Conservation (phyloP, 441 rosid genomes). For the Aleurites moluccanus region DNA sequence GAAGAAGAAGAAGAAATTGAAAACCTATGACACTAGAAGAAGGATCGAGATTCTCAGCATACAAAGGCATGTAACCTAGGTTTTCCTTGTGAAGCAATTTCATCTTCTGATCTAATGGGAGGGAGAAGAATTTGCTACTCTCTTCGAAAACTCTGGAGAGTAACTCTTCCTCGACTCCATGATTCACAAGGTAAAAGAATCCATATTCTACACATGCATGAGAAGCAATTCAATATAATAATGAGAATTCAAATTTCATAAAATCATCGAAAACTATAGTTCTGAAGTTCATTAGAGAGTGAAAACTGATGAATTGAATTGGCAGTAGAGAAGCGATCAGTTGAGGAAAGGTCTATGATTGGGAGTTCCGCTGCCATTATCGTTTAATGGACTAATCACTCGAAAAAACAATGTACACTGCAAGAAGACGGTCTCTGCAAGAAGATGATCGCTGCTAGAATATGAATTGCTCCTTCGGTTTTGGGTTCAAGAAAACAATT, state of each 20-base stretch:
- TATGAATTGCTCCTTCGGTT: neutral
- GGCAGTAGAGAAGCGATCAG: conserved; percentile 49
- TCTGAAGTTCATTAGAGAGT: neutral
- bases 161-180: conserved; percentile 59
- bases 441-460: neutral
- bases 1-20: neutral
- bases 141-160: conserved; percentile 38
- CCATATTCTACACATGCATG: conserved; percentile 81
- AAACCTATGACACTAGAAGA: conserved; percentile 51
- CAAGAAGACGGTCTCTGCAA: neutral
- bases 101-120: conserved; percentile 57
- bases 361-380: conserved; percentile 42
- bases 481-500: no score
- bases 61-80: conserved; percentile 63
- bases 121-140: conserved; percentile 59
- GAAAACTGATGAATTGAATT: conserved; percentile 56
- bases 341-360: conserved; percentile 47
- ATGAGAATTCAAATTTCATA: neutral
- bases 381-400: neutral
- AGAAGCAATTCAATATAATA: neutral
- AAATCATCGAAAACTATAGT: no score
- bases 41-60: conserved; percentile 60
- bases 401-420: neutral
- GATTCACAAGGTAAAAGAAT: conserved; percentile 82
- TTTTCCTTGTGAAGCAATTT: conserved; percentile 44